Evolutionary conservation across 805 yeast species (phyloP).

Genomic region (Ogataea paraovalis): DNA sequence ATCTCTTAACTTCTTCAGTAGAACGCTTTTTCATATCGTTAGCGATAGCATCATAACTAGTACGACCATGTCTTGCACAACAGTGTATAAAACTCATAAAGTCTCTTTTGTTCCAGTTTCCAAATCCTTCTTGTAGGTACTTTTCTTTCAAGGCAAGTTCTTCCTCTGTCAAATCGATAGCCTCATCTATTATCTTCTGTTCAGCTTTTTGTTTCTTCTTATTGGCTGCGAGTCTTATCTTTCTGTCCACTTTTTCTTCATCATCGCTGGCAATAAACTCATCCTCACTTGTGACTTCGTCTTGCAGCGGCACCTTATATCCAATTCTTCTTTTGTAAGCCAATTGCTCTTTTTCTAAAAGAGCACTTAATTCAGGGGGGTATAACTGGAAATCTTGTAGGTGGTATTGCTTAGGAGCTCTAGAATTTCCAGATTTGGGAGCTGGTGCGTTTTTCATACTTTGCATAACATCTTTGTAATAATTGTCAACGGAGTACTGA

Average conservation of each 20-base stretch:
- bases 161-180: constrained; percentile 58
- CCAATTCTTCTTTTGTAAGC: constrained; percentile 58
- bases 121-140: constrained; percentile 54
- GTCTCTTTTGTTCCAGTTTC: constrained; percentile 70
- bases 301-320: constrained; percentile 54
- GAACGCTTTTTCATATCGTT: constrained; percentile 53
- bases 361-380: constrained; percentile 46
- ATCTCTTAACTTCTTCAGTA: constrained; percentile 53
- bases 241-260: constrained; percentile 24
- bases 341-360: constrained; percentile 62
- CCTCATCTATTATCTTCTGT: constrained; percentile 50
- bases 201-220: constrained; percentile 42
- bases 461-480: constrained; percentile 64
- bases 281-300: constrained; percentile 55
- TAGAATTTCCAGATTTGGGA: constrained; percentile 36
- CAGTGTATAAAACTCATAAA: constrained; percentile 68
- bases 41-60: constrained; percentile 46
- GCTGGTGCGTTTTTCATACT: constrained; percentile 37
- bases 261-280: constrained; percentile 38
- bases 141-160: constrained; percentile 52
- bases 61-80: constrained; percentile 63
- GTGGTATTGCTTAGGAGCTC: constrained; percentile 60
- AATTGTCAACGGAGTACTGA: constrained; percentile 71
- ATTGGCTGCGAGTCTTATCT: constrained; percentile 21
- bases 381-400: constrained; percentile 75